Base-by-base conservation (phyloP, 1,284 basidiomycete species). In the Cutaneotrichosporon cutaneum region DNA sequence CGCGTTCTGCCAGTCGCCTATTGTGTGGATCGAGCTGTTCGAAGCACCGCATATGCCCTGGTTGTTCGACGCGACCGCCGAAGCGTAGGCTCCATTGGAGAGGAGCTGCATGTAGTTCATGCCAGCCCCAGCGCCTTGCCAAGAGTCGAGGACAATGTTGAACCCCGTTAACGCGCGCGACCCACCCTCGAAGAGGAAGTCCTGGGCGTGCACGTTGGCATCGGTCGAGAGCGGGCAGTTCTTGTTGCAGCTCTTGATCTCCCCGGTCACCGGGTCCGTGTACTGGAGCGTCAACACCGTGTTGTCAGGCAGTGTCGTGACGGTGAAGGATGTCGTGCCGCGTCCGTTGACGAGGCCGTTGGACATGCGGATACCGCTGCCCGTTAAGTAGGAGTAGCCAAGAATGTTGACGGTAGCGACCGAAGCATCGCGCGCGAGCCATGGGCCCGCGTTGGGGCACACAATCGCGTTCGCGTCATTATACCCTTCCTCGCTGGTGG, bases 291-390 rank as follows among this genome's bases (percentile, higher is more conserved):
- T 86, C 72, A 88, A 87, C 24, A 92, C 85, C 3, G 83, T 83
- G 74, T 97, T 94, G 80, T 94, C 92, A 0, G 95, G 93, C 65
- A 94, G 87, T 16, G 92, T 88, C 2, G 88, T 88, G 51, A 93
- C 81, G 68, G 91, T 89, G 78, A 99, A 99, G 2, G 83, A 85
- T 21, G 86, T 90, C 0, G 94, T 94, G 22, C 92, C 90, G 65
- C 90, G 87, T 51, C 87, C 86, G 54, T 85, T 81, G 64, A 87
- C 82, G 75, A 94, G 91, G 0, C 92, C 94, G 81, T 99, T 98
- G 32, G 92, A 93, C 44, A 99, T 81, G 48, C 95, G 87, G 53
- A 98, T 78, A 11, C 94, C 95, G 58, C 64, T 90, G 14, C 71
- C 76, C 13, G 62, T 57, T 84, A 75, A 60, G 70, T 85, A 88